Percentiles rank a stretch among this genome's conserved stretches.
phyloP scores from a whole-genome alignment of 768 basidiomycete species.

The Psilocybe cubensis region DNA sequence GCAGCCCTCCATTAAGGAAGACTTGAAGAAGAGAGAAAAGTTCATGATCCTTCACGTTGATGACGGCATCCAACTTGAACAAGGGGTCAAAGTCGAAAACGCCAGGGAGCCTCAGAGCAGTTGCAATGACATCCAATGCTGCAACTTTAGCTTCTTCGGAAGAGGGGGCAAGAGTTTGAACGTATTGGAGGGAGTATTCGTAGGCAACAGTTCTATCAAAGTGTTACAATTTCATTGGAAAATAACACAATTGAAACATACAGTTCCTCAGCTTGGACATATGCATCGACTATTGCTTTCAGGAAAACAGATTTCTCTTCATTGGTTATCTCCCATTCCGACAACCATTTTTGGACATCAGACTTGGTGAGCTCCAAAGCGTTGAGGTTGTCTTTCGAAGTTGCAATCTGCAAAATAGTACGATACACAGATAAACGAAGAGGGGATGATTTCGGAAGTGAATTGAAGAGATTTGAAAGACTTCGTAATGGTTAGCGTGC shows the following conservation, averaged over 20 bases:
- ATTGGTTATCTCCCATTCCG: conserved; percentile 70
- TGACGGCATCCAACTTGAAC: conserved; percentile 75
- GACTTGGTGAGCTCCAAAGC: conserved; percentile 59
- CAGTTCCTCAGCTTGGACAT: conserved; percentile 59
- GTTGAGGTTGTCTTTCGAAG: conserved; percentile 62
- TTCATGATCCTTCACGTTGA: conserved; percentile 67
- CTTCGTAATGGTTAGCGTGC: conserved; percentile 38
- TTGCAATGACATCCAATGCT: conserved; percentile 62
- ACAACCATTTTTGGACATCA: conserved; percentile 77
- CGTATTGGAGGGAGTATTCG: conserved; percentile 64
- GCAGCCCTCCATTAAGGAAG: conserved; percentile 66
- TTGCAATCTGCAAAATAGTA: conserved; percentile 62
- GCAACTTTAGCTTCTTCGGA: conserved; percentile 55
- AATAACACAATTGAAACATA: conserved; percentile 27
- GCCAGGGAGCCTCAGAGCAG: conserved; percentile 64
- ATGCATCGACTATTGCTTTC: conserved; percentile 63
- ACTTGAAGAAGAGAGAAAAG: conserved; percentile 77
- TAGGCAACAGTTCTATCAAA: conserved; percentile 59
- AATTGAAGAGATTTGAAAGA: conserved; percentile 83
- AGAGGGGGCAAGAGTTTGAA: conserved; percentile 59
- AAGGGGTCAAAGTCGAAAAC: conserved; percentile 83
- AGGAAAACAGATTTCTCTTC: conserved; percentile 70
- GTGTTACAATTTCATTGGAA: background rate
- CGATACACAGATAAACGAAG: conserved; percentile 67
- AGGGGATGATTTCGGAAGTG: conserved; percentile 65